A percentile compares a stretch with the other conserved stretches of the same genome.
phyloP scores from a whole-genome alignment of 2,329 filamentous ascomycete species.

The Ophiostoma novo-ulmi region DNA sequence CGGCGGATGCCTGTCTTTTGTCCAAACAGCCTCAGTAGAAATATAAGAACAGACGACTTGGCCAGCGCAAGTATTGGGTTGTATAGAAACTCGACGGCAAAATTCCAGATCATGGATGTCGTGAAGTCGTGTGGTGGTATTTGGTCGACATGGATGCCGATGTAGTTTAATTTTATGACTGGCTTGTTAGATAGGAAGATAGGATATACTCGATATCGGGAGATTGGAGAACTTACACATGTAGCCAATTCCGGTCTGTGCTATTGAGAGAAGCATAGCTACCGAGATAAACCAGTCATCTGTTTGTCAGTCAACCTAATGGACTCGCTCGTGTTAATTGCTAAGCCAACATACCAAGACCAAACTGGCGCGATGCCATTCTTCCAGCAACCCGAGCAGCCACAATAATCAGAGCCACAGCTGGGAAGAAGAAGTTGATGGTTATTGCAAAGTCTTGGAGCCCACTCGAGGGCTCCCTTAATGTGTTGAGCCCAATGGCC shows the following conservation, averaged over 20 bases:
- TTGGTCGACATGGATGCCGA: background rate
- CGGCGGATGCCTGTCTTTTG: background rate
- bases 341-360: background rate
- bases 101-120: background rate
- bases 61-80: background rate
- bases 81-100: background rate
- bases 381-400: background rate
- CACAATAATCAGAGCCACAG: constrained; percentile 30
- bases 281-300: background rate
- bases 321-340: background rate
- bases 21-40: background rate
- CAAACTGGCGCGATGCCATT: background rate
- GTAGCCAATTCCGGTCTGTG: background rate
- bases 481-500: constrained; percentile 17
- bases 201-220: background rate
- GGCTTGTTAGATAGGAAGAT: background rate
- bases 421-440: constrained; percentile 33
- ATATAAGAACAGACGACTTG: background rate
- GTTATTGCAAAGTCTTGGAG: constrained; percentile 33
- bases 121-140: background rate
- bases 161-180: background rate
- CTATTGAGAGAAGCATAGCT: background rate
- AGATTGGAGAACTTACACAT: background rate
- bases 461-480: constrained; percentile 23
- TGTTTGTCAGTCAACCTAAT: background rate